Conservation (phyloP, 2,329 filamentous ascomycete genomes). For the Paecilomyces niveus region DNA sequence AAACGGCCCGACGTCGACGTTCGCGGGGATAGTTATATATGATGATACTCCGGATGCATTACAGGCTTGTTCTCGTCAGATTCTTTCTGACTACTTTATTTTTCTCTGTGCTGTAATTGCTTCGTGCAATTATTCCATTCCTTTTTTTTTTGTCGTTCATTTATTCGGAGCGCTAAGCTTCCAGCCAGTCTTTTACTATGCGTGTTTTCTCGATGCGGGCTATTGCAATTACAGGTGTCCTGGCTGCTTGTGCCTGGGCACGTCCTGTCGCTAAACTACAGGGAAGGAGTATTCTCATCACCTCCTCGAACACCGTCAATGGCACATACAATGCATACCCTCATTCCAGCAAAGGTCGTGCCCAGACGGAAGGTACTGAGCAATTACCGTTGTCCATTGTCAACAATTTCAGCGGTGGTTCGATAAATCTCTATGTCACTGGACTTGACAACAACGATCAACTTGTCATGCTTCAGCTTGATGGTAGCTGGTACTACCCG, state of each 20-base stretch:
- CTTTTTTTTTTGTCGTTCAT: background rate
- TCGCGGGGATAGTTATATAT: background rate
- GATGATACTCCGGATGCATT: background rate
- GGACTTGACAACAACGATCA: slow-evolving; percentile 34
- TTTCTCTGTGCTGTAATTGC: background rate
- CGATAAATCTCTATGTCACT: slow-evolving; percentile 32
- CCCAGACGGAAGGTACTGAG: background rate
- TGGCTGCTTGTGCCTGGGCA: background rate
- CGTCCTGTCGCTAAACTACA: background rate
- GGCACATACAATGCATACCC: background rate
- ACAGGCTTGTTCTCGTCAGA: background rate
- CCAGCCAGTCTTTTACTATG: background rate
- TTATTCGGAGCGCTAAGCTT: background rate
- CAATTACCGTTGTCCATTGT: slow-evolving; percentile 19
- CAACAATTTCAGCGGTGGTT: slow-evolving; percentile 36
- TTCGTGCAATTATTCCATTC: background rate
- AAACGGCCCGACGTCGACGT: background rate
- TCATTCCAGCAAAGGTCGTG: background rate
- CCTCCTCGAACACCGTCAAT: background rate
- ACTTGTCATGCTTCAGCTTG: slow-evolving; percentile 39
- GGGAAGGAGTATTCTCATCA: background rate
- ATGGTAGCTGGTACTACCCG: slow-evolving; percentile 40
- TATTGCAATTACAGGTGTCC: background rate
- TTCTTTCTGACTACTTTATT: background rate
- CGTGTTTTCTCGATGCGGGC: background rate